Conservation (phyloP, 2,329 filamentous ascomycete species). For the Orbilia brochopaga region DNA sequence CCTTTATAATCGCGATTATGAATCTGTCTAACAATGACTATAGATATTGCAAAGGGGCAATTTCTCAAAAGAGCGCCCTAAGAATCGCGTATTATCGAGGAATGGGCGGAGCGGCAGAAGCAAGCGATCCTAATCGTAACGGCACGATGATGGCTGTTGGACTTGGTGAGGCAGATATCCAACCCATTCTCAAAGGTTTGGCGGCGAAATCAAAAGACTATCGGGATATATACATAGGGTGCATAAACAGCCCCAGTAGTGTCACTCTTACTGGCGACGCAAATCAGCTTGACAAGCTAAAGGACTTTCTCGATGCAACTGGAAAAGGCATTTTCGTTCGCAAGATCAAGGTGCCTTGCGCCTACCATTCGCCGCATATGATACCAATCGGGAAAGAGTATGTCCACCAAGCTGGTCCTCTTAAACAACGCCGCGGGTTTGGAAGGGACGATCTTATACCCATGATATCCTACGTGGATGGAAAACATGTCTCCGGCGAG, state of each 20-base stretch:
- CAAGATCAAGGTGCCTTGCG: slow-evolving; percentile 58
- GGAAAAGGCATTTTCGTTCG: slow-evolving; percentile 54
- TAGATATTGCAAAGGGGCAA: slow-evolving; percentile 28
- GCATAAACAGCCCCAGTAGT: slow-evolving; percentile 56
- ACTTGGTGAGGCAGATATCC: slow-evolving; percentile 56
- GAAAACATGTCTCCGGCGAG: slow-evolving; percentile 12
- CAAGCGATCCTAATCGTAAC: slow-evolving; percentile 23
- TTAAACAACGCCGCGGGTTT: not conserved
- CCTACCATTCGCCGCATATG: slow-evolving; percentile 61
- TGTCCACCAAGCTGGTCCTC: slow-evolving; percentile 30
- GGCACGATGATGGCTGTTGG: slow-evolving; percentile 59
- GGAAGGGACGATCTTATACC: not conserved
- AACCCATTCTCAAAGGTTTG: slow-evolving; percentile 8
- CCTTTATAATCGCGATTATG: not conserved
- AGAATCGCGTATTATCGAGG: slow-evolving; percentile 29
- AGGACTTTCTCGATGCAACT: slow-evolving; percentile 12
- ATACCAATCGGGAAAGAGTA: slow-evolving; percentile 56
- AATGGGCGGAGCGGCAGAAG: slow-evolving; percentile 12
- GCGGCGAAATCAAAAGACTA: slow-evolving; percentile 24
- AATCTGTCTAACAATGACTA: not conserved
- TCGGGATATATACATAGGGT: slow-evolving; percentile 14
- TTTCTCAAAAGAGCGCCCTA: slow-evolving; percentile 28
- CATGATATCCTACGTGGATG: slow-evolving; percentile 28
- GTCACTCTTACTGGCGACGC: slow-evolving; percentile 56
- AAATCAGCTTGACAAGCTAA: slow-evolving; percentile 54